Evolutionary conservation across 768 basidiomycete genomes (phyloP).

Genomic region (Chalciporus pseudorubinellus): DNA sequence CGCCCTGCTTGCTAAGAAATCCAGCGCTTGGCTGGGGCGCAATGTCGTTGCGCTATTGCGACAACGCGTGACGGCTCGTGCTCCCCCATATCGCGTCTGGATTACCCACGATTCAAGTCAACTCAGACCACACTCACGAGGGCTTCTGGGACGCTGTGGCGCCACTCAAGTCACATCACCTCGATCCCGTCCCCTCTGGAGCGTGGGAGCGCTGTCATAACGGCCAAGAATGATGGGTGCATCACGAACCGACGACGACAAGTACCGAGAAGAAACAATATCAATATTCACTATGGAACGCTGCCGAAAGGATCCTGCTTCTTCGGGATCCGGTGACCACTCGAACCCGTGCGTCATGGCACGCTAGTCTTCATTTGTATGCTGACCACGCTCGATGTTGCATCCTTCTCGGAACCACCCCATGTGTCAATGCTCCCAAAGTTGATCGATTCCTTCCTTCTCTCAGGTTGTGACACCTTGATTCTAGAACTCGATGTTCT

Average conservation of each 20-base stretch:
- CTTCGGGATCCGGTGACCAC: too few relatives aligned
- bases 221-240: neutral
- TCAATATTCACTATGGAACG: too few relatives aligned
- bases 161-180: neutral
- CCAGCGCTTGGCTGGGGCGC: neutral
- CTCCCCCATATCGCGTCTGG: too few relatives aligned
- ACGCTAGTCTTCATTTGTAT: too few relatives aligned
- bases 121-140: neutral
- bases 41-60: too few relatives aligned
- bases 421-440: too few relatives aligned
- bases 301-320: too few relatives aligned
- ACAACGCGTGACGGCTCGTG: too few relatives aligned
- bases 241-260: neutral
- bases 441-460: neutral
- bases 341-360: too few relatives aligned
- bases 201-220: neutral
- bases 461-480: neutral
- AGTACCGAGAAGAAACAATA: too few relatives aligned
- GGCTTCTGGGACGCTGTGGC: neutral
- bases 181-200: neutral
- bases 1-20: neutral
- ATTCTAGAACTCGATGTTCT: neutral
- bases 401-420: too few relatives aligned
- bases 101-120: neutral
- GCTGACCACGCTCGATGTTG: too few relatives aligned